These are phyloP conservation scores for Lolium multiflorum DNA, from an alignment of 176 grass and related monocot genomes.

Conservation along the genomic window DNA sequence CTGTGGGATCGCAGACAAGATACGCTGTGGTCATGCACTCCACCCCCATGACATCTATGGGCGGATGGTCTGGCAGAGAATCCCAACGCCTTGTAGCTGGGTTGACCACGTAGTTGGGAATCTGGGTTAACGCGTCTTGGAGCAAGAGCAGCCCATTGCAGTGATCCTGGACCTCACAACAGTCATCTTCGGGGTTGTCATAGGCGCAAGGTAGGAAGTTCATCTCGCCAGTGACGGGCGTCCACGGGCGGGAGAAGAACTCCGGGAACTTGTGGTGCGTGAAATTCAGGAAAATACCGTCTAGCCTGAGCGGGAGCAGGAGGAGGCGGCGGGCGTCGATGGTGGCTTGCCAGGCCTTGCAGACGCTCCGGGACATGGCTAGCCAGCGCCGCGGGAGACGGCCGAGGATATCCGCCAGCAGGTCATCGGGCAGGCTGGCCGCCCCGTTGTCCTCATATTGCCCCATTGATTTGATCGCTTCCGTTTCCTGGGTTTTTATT, in stretches of 20 bases:
- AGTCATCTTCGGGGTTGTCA: too few species aligned
- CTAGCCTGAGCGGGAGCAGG: not conserved
- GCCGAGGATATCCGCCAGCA: not conserved
- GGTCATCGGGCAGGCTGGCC: not conserved
- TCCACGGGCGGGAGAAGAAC: not conserved
- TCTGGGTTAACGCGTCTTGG: too few species aligned
- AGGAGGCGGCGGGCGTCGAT: not conserved
- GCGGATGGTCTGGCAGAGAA: too few species aligned
- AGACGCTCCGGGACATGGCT: not conserved
- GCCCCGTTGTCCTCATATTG: not conserved
- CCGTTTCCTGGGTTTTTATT: not conserved
- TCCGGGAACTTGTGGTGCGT: not conserved
- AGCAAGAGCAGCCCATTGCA: too few species aligned
- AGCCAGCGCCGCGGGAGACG: not conserved
- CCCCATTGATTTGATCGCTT: not conserved
- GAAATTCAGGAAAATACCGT: not conserved
- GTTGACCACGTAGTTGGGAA: too few species aligned
- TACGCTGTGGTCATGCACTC: too few species aligned
- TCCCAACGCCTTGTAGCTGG: too few species aligned
- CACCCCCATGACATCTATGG: too few species aligned
- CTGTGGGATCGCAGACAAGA: too few species aligned
- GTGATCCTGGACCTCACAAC: too few species aligned
- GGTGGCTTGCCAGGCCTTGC: not conserved
- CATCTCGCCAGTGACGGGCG: too few species aligned
- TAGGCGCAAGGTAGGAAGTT: too few species aligned